Evolutionary conservation across 2,329 filamentous ascomycete species (phyloP).

Genomic region (Dothistroma pini): DNA sequence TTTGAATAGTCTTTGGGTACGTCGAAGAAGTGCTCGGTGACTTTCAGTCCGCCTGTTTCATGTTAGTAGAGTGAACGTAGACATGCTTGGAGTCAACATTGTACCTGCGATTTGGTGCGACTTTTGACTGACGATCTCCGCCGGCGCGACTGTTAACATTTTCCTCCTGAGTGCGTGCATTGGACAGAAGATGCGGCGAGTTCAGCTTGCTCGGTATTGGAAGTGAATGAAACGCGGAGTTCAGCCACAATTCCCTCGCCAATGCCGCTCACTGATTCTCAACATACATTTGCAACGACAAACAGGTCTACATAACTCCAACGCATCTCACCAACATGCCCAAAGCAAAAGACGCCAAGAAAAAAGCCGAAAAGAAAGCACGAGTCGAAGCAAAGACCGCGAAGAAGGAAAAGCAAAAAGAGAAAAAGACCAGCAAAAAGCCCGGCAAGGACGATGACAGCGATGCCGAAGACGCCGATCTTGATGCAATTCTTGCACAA

Average conservation of each 20-base stretch:
- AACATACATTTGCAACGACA: not conserved
- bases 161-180: constrained; percentile 26
- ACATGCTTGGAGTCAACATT: not conserved
- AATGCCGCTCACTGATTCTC: not conserved
- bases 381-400: constrained; percentile 46
- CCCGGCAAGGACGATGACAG: constrained; percentile 75
- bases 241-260: not conserved
- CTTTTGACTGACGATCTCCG: constrained; percentile 46
- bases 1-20: constrained; percentile 76
- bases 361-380: constrained; percentile 46
- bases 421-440: constrained; percentile 59
- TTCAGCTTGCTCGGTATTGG: not conserved
- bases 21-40: constrained; percentile 81
- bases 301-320: not conserved
- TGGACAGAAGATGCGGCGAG: constrained; percentile 2
- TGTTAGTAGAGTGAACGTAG: not conserved
- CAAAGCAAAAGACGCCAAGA: constrained; percentile 50
- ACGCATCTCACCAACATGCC: constrained; percentile 41
- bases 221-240: not conserved
- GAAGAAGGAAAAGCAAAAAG: constrained; percentile 78
- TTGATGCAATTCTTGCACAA: constrained; percentile 88
- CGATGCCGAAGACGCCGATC: constrained; percentile 86
- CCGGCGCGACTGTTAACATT: constrained; percentile 36
- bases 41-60: constrained; percentile 62
- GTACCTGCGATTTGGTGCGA: constrained; percentile 45